Evolutionary conservation across 140 eudicot genomes (phyloP), one percentile per base, ranked within the genome.

Genomic region (Stevia rebaudiana): DNA sequence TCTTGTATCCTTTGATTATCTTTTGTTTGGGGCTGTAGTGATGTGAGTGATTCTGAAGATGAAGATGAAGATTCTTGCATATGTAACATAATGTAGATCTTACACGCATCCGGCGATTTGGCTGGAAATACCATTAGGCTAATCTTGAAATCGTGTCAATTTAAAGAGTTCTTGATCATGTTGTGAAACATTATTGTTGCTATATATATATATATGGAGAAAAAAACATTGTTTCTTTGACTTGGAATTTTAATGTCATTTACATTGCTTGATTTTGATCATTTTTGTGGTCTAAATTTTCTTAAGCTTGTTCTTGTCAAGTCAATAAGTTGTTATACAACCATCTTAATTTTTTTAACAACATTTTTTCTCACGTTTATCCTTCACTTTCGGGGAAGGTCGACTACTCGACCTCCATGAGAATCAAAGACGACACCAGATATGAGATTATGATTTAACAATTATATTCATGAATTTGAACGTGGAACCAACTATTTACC

Each of bases 41-140:
- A 81, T 15, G 72, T 10, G 18, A 77, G 86, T 59, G 87, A 81
- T 74, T 77, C 81, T 17, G 90, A 83, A 44, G 86, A 84, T 12
- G 87, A 84, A 17, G 87, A 78, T 37, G 69, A 72, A 7, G 91
- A 84, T 78, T 30, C 84, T 78, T 84, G 91, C 79, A 50, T 80
- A 35, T 84, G 90, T 75, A 78, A 41, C 75, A 74, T 84, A 69
- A 78, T 84, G 91, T 84, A 84, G 79, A 81, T 72, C 63, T 52
- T 63, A 67, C 73, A 68, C 54, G 52, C 48, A n/a, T 24, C 52
- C 47, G 56, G 42, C 40, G 41, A 33, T 51, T 42, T 31, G 76
- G 79, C 53, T 67, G 65, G 72, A 60, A 60, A 73, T 61, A 62
- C 56, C 13, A 37, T 12, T 61, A 35, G 64, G 46, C 74, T 73